These are phyloP conservation scores for Exophiala aquamarina DNA, from an alignment of 2,329 filamentous ascomycete species.

Conservation along the genomic window DNA sequence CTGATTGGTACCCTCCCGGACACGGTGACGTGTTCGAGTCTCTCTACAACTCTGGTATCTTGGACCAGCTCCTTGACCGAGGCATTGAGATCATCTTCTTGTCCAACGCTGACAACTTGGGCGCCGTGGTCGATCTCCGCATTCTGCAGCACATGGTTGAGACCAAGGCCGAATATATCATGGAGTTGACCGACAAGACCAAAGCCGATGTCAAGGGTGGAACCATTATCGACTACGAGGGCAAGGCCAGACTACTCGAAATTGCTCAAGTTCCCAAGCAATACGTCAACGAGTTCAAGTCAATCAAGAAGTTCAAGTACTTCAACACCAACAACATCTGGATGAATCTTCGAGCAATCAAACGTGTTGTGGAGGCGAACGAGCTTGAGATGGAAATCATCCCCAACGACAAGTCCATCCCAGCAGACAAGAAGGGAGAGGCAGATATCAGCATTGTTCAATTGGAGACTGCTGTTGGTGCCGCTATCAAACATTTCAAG, in stretches of 20 bases:
- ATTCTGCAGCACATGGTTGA: constrained; percentile 99
- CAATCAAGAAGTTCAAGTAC: constrained; percentile 99
- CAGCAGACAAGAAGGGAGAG: constrained; percentile 99
- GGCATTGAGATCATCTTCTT: constrained; percentile 98
- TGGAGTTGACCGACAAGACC: constrained; percentile 99
- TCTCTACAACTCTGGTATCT: constrained; percentile 96
- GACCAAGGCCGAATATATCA: constrained; percentile 96
- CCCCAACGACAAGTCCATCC: constrained; percentile 97
- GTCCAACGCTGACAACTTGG: constrained; percentile 98
- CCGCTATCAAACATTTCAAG: constrained; percentile 97
- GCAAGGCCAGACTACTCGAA: constrained; percentile 92
- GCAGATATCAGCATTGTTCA: constrained; percentile 96
- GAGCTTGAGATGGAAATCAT: constrained; percentile 99
- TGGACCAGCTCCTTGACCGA: constrained; percentile 92
- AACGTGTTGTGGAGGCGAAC: constrained; percentile 97
- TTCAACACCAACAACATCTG: constrained; percentile 99
- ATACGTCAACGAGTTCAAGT: constrained; percentile 99
- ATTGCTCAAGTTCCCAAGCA: constrained; percentile 99
- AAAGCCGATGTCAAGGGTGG: constrained; percentile 99
- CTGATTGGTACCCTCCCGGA: constrained; percentile 97
- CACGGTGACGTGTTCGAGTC: constrained; percentile 99
- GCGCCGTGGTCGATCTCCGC: constrained; percentile 94
- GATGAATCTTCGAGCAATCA: constrained; percentile 96
- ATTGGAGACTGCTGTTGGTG: constrained; percentile 97
- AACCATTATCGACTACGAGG: constrained; percentile 99